Percentiles rank a stretch among this genome's conserved stretches.
These are phyloP conservation scores for Chaetomium fimeti DNA, from an alignment of 495 filamentous ascomycete genomes.

Conservation along the genomic window DNA sequence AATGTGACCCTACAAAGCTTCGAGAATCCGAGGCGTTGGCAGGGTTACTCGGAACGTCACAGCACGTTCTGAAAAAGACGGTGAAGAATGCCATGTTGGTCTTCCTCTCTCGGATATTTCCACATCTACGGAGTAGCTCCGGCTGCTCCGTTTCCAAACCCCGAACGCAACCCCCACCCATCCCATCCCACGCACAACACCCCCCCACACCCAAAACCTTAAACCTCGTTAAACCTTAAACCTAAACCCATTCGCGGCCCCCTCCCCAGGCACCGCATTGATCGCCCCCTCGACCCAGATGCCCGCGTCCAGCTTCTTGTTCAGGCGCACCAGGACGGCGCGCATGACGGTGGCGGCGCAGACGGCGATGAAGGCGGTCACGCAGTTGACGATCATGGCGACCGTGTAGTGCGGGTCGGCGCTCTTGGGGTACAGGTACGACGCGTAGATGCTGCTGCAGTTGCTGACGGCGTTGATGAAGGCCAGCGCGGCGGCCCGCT, in stretches of 20 bases:
- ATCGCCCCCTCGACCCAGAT: conserved; percentile 49
- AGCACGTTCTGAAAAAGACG: neutral
- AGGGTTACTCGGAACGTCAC: neutral
- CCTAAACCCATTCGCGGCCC: conserved; percentile 60
- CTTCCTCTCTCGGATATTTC: neutral
- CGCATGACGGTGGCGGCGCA: conserved; percentile 62
- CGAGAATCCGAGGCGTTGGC: neutral
- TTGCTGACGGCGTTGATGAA: conserved; percentile 82
- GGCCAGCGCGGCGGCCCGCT: conserved; percentile 78
- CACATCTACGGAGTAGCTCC: too few relatives aligned
- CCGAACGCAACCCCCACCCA: neutral
- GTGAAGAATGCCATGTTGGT: neutral
- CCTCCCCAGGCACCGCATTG: conserved; percentile 54
- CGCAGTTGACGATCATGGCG: conserved; percentile 74
- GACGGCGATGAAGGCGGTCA: conserved; percentile 64
- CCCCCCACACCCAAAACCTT: too few relatives aligned
- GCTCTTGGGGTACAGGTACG: conserved; percentile 59
- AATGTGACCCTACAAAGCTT: neutral
- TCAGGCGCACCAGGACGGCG: conserved; percentile 64
- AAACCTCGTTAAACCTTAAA: conserved; percentile 51
- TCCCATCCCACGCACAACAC: too few relatives aligned
- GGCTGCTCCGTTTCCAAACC: too few relatives aligned
- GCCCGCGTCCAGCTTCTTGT: conserved; percentile 66
- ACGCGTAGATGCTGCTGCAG: conserved; percentile 68
- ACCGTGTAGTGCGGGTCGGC: conserved; percentile 54